A percentile compares a stretch with the other conserved stretches of the same genome.
Conservation (phyloP, 257 asterid genomes). For the Nemophila menziesii region DNA sequence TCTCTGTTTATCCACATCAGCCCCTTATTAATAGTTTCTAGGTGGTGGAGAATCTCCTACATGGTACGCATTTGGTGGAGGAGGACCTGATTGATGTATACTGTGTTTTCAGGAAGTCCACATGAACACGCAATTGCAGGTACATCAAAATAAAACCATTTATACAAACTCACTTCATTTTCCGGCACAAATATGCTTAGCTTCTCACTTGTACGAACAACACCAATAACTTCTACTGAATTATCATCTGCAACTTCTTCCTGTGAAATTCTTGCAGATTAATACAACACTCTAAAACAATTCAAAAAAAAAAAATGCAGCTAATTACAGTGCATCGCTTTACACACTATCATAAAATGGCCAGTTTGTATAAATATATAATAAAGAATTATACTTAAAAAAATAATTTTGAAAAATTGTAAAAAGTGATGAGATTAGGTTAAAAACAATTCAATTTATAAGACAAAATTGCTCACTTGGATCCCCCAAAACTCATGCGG, state of each 20-base stretch:
- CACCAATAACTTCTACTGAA: conserved; percentile 62
- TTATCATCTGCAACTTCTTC: conserved; percentile 26
- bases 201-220: conserved; percentile 77
- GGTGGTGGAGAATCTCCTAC: conserved; percentile 30
- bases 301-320: too few species aligned
- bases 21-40: conserved; percentile 5
- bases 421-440: too few species aligned
- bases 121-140: conserved; percentile 73
- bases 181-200: conserved; percentile 94
- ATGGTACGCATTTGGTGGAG: conserved; percentile 44
- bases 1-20: conserved; percentile 2
- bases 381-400: too few species aligned
- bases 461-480: too few species aligned
- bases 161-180: conserved; percentile 66
- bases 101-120: conserved; percentile 60
- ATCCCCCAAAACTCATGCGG: too few species aligned
- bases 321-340: too few species aligned
- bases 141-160: conserved; percentile 92
- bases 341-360: too few species aligned
- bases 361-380: too few species aligned
- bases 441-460: too few species aligned
- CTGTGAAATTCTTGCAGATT: conserved; percentile 29
- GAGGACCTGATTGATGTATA: too few species aligned
- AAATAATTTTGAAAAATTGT: too few species aligned
- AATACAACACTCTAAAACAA: too few species aligned